Evolutionary conservation across 805 yeast species (phyloP), one percentile per base, ranked within the genome.

Genomic region (Candida maltosa): DNA sequence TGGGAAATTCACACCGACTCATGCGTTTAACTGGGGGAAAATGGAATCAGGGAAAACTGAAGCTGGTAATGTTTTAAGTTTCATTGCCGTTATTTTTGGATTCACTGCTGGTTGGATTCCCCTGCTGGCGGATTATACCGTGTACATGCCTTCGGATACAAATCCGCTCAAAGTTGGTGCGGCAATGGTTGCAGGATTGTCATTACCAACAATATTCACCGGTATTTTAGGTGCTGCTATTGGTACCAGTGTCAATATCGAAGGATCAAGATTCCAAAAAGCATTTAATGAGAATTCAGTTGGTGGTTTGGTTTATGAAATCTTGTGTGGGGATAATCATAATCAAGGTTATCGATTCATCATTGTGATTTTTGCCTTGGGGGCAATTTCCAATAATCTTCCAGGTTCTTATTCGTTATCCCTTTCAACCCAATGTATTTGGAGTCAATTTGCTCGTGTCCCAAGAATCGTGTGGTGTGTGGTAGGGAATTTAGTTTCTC

Each of bases 401-500:
- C 65, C 65, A 6, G 61, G 60, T 19, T 54, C 61, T 11, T 60
- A 58, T 37, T 58, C 63, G 2, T 45, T 59, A 38, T 46, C 61
- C 5, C 39, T 60, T 17, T 44, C 62, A 6, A 46, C 45, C 26
- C 66, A 60, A 35, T 56, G 62, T 4, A 45, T 56, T 16, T 58
- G 63, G 63, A 47, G 55, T 9, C 48, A 47, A 11, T 52, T 57
- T 29, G 60, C 60, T 20, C 48, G 39, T 28, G 39, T 58, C 23
- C 65, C 66, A 14, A 46, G 66, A 38, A 44, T 59, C 34, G 58
- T 52, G n/a, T 60, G 66, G 65, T 57, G 62, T 41, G 28, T 57
- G 4, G 18, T 51, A 9, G 65, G 64, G 7, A 60, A 60, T 33
- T 52, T 51, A 27, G 45, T 57, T 8, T 52, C 65, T 4, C 47